phyloP scores from a whole-genome alignment of 176 grass and related monocot species.

The Melocanna baccifera region DNA sequence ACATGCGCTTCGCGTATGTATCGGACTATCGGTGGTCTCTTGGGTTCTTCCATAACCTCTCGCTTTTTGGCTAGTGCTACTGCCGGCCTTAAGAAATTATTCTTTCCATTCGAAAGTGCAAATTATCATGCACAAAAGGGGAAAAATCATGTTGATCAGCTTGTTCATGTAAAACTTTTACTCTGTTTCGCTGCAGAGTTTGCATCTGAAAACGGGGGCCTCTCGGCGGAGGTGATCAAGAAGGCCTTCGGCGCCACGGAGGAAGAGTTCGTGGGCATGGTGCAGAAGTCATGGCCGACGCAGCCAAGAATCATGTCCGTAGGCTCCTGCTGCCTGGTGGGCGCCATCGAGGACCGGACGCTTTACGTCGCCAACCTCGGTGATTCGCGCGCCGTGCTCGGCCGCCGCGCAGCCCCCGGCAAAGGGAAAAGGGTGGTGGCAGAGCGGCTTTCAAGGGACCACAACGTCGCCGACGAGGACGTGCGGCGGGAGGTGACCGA shows the following conservation, averaged over 20 bases:
- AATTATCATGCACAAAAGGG: too few species aligned
- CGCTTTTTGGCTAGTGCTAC: too few species aligned
- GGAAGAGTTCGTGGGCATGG: conserved; percentile 51
- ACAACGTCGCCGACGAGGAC: conserved; percentile 66
- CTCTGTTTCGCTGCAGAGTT: conserved; percentile 1
- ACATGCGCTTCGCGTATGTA: neutral
- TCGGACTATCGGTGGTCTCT: too few species aligned
- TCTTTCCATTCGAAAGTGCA: too few species aligned
- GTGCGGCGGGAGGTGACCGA: conserved; percentile 46
- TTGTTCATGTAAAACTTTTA: too few species aligned
- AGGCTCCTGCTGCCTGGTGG: conserved; percentile 61
- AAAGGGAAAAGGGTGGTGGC: conserved; percentile 25
- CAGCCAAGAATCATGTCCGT: conserved; percentile 48
- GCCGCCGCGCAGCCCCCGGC: conserved; percentile 15
- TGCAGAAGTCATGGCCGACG: conserved; percentile 30
- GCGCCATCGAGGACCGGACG: conserved; percentile 35
- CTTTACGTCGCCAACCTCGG: conserved; percentile 58
- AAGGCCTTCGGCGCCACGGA: conserved; percentile 54
- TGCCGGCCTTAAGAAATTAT: too few species aligned
- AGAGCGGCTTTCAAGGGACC: conserved; percentile 63
- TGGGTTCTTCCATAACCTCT: too few species aligned
- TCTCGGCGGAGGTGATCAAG: conserved; percentile 44
- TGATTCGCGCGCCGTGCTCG: conserved; percentile 58
- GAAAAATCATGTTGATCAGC: too few species aligned
- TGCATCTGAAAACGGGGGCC: neutral